Conservation (phyloP, 768 basidiomycete species). For the Naematelia aurantialba region DNA sequence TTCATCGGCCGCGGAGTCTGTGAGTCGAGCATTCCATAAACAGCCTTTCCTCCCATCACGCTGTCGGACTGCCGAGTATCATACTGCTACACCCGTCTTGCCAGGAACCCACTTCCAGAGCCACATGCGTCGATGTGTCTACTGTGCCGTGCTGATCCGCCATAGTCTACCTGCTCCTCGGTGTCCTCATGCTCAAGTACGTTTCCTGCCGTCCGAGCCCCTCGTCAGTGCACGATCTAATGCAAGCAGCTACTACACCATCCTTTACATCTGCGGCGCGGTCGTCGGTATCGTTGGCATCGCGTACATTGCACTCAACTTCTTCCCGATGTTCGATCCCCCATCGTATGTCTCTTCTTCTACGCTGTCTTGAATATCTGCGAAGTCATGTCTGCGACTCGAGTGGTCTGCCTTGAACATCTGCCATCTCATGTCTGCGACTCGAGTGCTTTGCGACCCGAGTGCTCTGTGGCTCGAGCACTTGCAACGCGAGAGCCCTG, state of each 20-base stretch:
- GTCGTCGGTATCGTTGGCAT: constrained; percentile 46
- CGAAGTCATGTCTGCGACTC: no score
- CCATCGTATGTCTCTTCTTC: constrained; percentile 43
- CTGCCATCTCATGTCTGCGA: no score
- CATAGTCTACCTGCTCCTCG: constrained; percentile 45
- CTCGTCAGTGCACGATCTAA: not conserved
- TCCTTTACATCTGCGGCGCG: constrained; percentile 48
- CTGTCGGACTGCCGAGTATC: no score
- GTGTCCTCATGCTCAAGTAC: constrained; percentile 48
- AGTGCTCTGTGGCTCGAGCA: no score
- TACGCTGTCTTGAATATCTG: not conserved
- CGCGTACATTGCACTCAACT: constrained; percentile 45
- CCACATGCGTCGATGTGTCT: no score
- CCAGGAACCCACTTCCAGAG: no score
- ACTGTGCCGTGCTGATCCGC: constrained; percentile 8
- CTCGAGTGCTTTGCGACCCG: no score
- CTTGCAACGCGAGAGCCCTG: no score
- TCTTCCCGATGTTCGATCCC: constrained; percentile 44
- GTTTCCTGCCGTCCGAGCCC: constrained; percentile 8
- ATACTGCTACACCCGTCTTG: no score
- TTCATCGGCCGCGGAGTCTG: constrained; percentile 50
- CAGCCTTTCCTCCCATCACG: no score
- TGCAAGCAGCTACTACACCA: constrained; percentile 43
- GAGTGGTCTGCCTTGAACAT: no score
- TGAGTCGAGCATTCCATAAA: constrained; percentile 22